Conservation (phyloP, 345 rosid genomes). For the Laguncularia racemosa region DNA sequence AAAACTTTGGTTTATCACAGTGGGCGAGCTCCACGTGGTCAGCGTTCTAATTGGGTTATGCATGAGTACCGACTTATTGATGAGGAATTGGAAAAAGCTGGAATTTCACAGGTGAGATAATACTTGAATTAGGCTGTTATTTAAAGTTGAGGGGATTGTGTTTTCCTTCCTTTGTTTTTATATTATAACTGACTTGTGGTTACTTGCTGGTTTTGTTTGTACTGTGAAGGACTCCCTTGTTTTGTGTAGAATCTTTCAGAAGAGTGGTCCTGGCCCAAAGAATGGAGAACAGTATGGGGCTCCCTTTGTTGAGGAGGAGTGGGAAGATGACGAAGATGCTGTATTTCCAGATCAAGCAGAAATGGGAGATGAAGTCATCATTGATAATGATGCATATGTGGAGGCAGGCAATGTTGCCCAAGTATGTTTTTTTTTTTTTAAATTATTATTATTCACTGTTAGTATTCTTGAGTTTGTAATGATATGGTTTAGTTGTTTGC, state of each 20-base stretch:
- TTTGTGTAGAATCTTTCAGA: constrained; percentile 82
- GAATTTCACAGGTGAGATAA: constrained; percentile 57
- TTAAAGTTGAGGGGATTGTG: not conserved
- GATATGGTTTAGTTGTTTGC: not conserved
- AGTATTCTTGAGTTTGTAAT: not conserved
- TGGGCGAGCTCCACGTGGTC: constrained; percentile 87
- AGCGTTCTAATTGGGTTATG: constrained; percentile 94
- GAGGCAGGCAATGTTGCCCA: constrained; percentile 47
- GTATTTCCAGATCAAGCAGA: constrained; percentile 38
- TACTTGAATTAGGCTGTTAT: not conserved
- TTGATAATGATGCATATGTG: constrained; percentile 38
- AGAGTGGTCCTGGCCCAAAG: constrained; percentile 96
- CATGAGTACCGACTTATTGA: constrained; percentile 81
- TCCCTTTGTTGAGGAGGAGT: constrained; percentile 89
- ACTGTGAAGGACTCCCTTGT: constrained; percentile 72
- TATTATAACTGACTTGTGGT: constrained; percentile 8
- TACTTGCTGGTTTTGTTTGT: constrained; percentile 7
- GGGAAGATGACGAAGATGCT: constrained; percentile 66
- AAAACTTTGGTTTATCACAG: constrained; percentile 89
- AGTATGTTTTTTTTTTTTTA: constrained; percentile 40
- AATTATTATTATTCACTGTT: too few species aligned
- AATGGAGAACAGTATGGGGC: constrained; percentile 98
- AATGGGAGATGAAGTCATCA: constrained; percentile 29
- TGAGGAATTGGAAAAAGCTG: constrained; percentile 45
- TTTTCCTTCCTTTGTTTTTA: constrained; percentile 7